Base-by-base conservation (phyloP, 1,284 basidiomycete species). In the Leucoagaricus sp. region DNA sequence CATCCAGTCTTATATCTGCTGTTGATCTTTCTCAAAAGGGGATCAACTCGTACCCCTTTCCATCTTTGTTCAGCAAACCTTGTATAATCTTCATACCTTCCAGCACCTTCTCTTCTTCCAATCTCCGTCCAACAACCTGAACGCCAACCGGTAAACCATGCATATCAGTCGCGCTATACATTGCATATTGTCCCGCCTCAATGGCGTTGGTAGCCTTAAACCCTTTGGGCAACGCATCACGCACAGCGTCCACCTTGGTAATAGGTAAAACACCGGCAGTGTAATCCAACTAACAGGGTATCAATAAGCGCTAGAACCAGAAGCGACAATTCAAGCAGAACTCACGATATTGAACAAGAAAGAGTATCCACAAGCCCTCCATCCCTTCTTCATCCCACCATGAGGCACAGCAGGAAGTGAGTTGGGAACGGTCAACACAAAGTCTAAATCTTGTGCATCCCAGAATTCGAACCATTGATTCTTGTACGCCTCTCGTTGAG, bases 221-320 rank as follows among this genome's bases (percentile, higher is more conserved):
- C 25, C 63, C 67, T 0, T 60, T 49, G 2, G 78, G 71, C 4
- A 83, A 69, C 1, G 68, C 67, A 66, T 94, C 92, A 13, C 75
- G 63, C 1, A 65, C 59, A 0, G 70, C 59, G 63, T 87, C 75
- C 51, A 94, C 90, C 40, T 77, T 77, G 0, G 87, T 86, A 23
- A 93, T 81, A 2, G 92, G 92, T 2, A 93, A 66, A 4, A 89
- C 84, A 2, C 89, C 90, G 1, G 87, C 88, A 1, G 85, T 75
- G 47, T 81, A 84, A 65, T 94, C 90, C 52, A 91, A 76, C 75
- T 93, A 40, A 13, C n/a, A 40, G 21, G 8, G 25, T 25, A 12
- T 4, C 41, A 44, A 12, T 44, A 23, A 44, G 41, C 3, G 21
- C 7, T 23, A 51, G 10, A n/a, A 40, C 33, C 10, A 12, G 0